phyloP scores from a whole-genome alignment of 2,329 filamentous ascomycete species.

The Leptosphaerulina australis region DNA sequence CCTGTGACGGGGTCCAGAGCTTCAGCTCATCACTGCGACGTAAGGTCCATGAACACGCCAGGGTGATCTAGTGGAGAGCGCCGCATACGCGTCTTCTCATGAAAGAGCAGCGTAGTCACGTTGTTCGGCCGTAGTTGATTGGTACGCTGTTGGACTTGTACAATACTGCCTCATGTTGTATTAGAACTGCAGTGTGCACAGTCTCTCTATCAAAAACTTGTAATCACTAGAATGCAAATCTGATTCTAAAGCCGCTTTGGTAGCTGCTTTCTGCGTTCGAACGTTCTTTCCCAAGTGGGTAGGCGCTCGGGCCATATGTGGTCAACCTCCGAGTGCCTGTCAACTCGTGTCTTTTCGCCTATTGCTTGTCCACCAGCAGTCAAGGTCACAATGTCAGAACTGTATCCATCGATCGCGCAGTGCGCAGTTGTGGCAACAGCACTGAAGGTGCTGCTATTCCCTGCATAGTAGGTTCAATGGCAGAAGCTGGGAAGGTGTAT shows the following conservation, averaged over 20 bases:
- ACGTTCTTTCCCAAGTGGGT: constrained; percentile 2
- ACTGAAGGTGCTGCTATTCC: constrained; percentile 90
- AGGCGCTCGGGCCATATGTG: constrained; percentile 30
- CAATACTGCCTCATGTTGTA: too few species aligned
- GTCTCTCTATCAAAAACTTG: background rate
- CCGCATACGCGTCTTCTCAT: constrained; percentile 13
- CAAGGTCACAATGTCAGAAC: constrained; percentile 68
- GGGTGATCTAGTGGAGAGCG: constrained; percentile 21
- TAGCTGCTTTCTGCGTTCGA: constrained; percentile 4
- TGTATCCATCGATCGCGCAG: constrained; percentile 86
- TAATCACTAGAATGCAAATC: too few species aligned
- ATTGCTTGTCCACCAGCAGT: constrained; percentile 30
- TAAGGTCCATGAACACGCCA: constrained; percentile 18
- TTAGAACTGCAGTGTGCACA: background rate
- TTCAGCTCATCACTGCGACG: constrained; percentile 21
- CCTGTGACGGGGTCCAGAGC: constrained; percentile 23
- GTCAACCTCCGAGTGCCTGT: constrained; percentile 22
- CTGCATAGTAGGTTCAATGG: constrained; percentile 77
- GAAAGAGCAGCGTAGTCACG: constrained; percentile 11
- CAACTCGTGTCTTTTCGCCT: constrained; percentile 28
- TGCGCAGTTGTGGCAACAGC: constrained; percentile 85
- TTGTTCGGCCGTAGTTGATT: background rate
- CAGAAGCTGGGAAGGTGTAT: constrained; percentile 9
- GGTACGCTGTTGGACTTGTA: too few species aligned
- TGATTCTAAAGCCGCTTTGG: constrained; percentile 4